Evolutionary conservation across 805 yeast species (phyloP), one percentile per base, ranked within the genome.

Genomic region (Wickerhamomyces hampshirensis): DNA sequence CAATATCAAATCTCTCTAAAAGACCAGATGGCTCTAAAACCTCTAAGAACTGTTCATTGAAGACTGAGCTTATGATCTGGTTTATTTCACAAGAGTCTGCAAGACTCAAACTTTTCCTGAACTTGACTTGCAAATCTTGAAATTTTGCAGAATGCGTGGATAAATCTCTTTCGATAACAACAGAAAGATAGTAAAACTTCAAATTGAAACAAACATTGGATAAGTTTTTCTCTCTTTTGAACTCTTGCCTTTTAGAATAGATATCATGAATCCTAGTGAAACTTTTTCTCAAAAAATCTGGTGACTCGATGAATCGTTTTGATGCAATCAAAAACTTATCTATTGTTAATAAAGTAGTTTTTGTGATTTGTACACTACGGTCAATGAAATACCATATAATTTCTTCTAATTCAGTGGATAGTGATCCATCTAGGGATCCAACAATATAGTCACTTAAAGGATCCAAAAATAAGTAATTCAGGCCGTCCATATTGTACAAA

Each of bases 181-280:
- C 23, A 5, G 42, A 37, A 4, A 38, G 26, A 6, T 14, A 12
- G 18, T 31, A 40, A 5, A 34, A 53, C 73, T 33, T 39, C 32
- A 60, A 47, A 39, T 70, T 67, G 46, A 62, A 73, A 6, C 65
- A 51, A 10, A 75, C 33, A 42, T 69, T 72, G 4, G 77, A 66
- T 4, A 75, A 42, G 46, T 73, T 73, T 33, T 65, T 57, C 6
- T 70, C 50, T 38, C 80, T 51, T 42, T 68, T 71, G 14, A 30
- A 35, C 26, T 61, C 68, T 31, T 38, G 51, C 23, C 26, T 36
- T 14, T 9, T 45, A 15, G 32, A 30, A 23, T 54, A 62, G 32
- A 53, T 47, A 5, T 41, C 30, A 14, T 40, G 31, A n/a, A 60
- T 37, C 4, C 39, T 43, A 1, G 17, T 18, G 27, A 55, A 48